phyloP scores from a whole-genome alignment of 1,139 yeast species.

The Arxiozyma heterogenica region DNA sequence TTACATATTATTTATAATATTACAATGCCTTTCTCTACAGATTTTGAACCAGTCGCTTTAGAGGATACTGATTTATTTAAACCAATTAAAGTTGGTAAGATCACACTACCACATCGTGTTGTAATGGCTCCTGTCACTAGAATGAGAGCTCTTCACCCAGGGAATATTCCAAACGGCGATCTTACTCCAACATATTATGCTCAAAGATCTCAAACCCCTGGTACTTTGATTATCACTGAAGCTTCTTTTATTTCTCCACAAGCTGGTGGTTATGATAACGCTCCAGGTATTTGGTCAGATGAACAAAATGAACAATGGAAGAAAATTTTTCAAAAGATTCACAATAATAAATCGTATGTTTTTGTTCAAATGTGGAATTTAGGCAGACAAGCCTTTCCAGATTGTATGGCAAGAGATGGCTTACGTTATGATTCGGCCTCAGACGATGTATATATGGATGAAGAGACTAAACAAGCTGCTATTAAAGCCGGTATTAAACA shows the following conservation, averaged over 20 bases:
- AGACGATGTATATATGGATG: conserved; percentile 29
- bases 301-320: conserved; percentile 38
- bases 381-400: conserved; percentile 45
- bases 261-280: conserved; percentile 12
- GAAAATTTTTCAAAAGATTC: conserved; percentile 40
- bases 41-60: conserved; percentile 20
- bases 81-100: conserved; percentile 40
- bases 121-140: conserved; percentile 46
- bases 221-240: conserved; percentile 32
- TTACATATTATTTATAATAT: not conserved
- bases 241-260: conserved; percentile 27
- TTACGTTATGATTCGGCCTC: conserved; percentile 19
- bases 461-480: conserved; percentile 28
- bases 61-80: conserved; percentile 37
- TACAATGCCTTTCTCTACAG: conserved; percentile 16
- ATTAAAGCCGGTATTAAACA: conserved; percentile 24
- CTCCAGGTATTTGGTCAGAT: conserved; percentile 12
- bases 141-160: conserved; percentile 33
- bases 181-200: conserved; percentile 29
- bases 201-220: conserved; percentile 30
- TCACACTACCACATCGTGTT: conserved; percentile 33
- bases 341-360: conserved; percentile 43
- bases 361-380: conserved; percentile 50
- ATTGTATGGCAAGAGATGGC: conserved; percentile 9
- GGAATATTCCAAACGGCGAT: conserved; percentile 21